Evolutionary conservation across 306 rosid species (phyloP).

Genomic region (Pueraria montana): DNA sequence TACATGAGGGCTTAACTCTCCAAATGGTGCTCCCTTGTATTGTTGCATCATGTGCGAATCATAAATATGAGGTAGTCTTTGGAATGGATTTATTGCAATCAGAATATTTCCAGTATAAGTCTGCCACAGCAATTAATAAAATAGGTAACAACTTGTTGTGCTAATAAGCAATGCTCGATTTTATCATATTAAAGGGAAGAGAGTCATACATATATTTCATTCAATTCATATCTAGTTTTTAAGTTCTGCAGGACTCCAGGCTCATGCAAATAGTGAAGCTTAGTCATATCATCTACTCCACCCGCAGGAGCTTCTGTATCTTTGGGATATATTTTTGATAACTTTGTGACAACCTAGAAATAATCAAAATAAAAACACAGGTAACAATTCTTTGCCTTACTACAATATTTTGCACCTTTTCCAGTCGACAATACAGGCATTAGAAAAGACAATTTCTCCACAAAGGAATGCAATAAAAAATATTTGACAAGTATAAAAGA

Average conservation of each 20-base stretch:
- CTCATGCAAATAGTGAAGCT: slow-evolving; percentile 96
- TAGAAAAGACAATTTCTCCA: slow-evolving; percentile 6
- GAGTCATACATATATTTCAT: slow-evolving; percentile 87
- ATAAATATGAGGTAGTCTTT: slow-evolving; percentile 92
- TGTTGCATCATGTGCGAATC: slow-evolving; percentile 98
- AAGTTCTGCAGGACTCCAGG: slow-evolving; percentile 97
- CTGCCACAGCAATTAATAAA: slow-evolving; percentile 58
- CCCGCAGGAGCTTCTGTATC: slow-evolving; percentile 95
- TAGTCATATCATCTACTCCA: slow-evolving; percentile 99
- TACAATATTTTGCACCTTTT: slow-evolving; percentile 8
- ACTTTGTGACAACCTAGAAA: slow-evolving; percentile 70
- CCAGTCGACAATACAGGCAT: slow-evolving; percentile 16
- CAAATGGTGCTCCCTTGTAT: slow-evolving; percentile 98
- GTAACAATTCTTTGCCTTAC: slow-evolving; percentile 35
- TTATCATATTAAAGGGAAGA: slow-evolving; percentile 41
- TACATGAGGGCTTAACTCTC: slow-evolving; percentile 97
- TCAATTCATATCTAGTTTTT: slow-evolving; percentile 89
- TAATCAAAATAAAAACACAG: slow-evolving; percentile 39
- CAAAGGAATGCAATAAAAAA: slow-evolving; percentile 38
- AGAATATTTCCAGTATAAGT: slow-evolving; percentile 98
- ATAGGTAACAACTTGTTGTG: slow-evolving; percentile 34
- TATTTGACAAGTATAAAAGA: background rate
- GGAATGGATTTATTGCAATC: slow-evolving; percentile 98
- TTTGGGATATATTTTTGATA: slow-evolving; percentile 83
- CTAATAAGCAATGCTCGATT: slow-evolving; percentile 24